Conservation (phyloP, 2,329 filamentous ascomycete genomes). For the Colletotrichum gigasporum region DNA sequence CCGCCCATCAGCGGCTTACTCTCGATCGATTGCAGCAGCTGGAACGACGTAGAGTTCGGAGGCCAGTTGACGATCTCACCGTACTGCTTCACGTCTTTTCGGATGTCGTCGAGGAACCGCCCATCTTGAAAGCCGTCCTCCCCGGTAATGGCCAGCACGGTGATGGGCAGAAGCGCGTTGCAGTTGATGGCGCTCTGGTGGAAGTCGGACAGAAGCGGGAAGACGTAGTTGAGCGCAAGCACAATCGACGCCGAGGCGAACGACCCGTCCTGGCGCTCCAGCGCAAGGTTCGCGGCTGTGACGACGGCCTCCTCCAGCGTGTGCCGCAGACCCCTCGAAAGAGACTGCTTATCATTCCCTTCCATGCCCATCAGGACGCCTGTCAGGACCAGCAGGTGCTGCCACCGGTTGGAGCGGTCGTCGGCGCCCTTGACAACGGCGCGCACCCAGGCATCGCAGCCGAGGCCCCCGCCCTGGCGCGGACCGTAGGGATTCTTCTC, state of each 20-base stretch:
- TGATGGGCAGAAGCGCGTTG: conserved; percentile 74
- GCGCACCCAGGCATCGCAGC: conserved; percentile 63
- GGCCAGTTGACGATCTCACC: conserved; percentile 73
- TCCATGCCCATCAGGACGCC: conserved; percentile 84
- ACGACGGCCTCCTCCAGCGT: conserved; percentile 80
- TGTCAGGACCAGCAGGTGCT: conserved; percentile 82
- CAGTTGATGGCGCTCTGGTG: conserved; percentile 70
- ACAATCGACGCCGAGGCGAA: conserved; percentile 64
- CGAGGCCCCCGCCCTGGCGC: conserved; percentile 52
- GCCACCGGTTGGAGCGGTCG: conserved; percentile 74
- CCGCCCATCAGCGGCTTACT: conserved; percentile 70
- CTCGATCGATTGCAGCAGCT: conserved; percentile 65
- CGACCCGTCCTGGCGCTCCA: conserved; percentile 59
- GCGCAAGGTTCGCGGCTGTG: conserved; percentile 78
- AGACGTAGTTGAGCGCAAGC: conserved; percentile 80
- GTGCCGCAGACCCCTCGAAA: conserved; percentile 70
- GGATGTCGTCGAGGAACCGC: conserved; percentile 77
- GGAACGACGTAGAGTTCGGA: conserved; percentile 66
- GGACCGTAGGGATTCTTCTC: conserved; percentile 37
- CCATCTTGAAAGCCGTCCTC: conserved; percentile 79
- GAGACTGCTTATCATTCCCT: conserved; percentile 66
- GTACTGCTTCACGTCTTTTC: conserved; percentile 69
- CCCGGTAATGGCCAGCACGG: conserved; percentile 74
- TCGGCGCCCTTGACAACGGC: conserved; percentile 67
- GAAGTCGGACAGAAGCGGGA: conserved; percentile 73